Base-by-base conservation (phyloP, 257 asterid species). In the Ocimum tenuiflorum region DNA sequence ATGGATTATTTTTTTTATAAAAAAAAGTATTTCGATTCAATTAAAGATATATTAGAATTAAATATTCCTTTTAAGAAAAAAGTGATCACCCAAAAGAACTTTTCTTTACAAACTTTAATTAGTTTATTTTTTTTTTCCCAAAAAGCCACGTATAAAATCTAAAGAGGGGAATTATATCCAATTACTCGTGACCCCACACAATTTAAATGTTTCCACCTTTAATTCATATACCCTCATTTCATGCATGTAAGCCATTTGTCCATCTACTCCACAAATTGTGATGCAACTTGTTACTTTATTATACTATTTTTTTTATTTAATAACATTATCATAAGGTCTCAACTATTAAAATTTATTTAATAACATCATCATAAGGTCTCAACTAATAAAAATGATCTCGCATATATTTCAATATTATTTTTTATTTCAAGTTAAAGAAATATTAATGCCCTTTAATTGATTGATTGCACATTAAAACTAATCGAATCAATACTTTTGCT, bases 211-310 rank as follows among this genome's bases (percentile, higher is more conserved):
- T 62, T 61, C 36, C 60, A 69, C 3, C 55, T 48, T 35, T 11
- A 6, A 14, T 14, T 31, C 36, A 11, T 10, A n/a, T n/a, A n/a
- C n/a, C n/a, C n/a, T n/a, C n/a, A 27, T 13, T 56, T 29, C 20
- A 1, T 69, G 74, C 74, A 69, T 69, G 74, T 0, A 69, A 10
- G 67, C 60, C 74, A 69, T 48, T 47, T 69, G 67, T 69, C 74
- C 9, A 1, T 47, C 1, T 8, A 20, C 65, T 6, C 65, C 49
- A 51, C 27, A 55, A 55, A 38, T 1, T 27, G 31, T 4, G 31
- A 27, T 27, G 31, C 31, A 27, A 27, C 31, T 27, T 27, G 31
- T 2, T 1, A 1, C 31, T 27, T 27, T 27, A 27, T 27, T 27
- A n/a, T 27, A 27, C 4, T 27, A 27, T n/a, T n/a, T 39, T 23